Evolutionary conservation across 441 rosid species (phyloP), one percentile per base, ranked within the genome.

Genomic region (Croton laevigatus): DNA sequence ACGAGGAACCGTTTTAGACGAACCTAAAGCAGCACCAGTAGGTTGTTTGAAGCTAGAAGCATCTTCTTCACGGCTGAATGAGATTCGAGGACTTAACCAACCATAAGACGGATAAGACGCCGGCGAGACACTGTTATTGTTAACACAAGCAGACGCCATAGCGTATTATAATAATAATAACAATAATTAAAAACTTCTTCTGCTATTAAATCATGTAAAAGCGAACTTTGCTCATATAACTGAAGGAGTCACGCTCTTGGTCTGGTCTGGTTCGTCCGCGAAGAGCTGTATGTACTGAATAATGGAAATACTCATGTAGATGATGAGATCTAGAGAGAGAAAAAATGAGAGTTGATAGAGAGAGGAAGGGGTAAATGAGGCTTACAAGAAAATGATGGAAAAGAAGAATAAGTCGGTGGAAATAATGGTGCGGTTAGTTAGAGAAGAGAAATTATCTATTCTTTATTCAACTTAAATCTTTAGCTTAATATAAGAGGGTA

Each of bases 101-200:
- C 81, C 85, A 73, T 84, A 85, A 38, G 89, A 62, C 0, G 68
- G 71, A 65, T 58, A 77, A 10, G 73, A 52, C 8, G 70, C 89
- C 75, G 87, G 84, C 62, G 94, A 74, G 69, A 88, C 52, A 54
- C 37, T 65, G 36, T 80, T 80, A 79, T 83, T 81, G 82, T 85
- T 85, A 1, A 84, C 87, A 72, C 93, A 88, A 44, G 84, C 91
- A 0, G 91, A 87, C 23, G 91, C 94, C 94, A 89, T 89, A 42
- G 6, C 71, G 66, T 42, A 48, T 61, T n/a, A n/a, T n/a, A n/a
- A n/a, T n/a, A n/a, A n/a, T n/a, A n/a, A n/a, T n/a, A n/a, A n/a
- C n/a, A n/a, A n/a, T n/a, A n/a, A n/a, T n/a, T n/a, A n/a, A n/a
- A n/a, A n/a, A n/a, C n/a, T n/a, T n/a, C n/a, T n/a, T n/a, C n/a